phyloP scores from a whole-genome alignment of 495 filamentous ascomycete genomes.

The Margaritispora aquatica region DNA sequence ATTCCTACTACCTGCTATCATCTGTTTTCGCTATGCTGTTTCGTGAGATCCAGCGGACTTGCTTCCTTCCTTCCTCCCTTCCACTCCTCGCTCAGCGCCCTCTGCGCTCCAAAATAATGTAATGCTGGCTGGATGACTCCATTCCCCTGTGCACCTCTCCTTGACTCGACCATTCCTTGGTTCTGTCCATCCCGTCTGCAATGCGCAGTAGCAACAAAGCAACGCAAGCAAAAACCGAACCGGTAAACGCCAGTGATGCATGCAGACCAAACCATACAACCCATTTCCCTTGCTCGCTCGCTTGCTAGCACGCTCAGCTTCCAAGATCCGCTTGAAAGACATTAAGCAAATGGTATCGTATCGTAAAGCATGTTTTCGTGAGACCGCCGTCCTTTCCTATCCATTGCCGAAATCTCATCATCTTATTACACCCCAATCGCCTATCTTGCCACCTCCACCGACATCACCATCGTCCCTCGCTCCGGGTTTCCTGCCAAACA shows the following conservation, averaged over 20 bases:
- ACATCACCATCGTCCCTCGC: conserved; percentile 35
- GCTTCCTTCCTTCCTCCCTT: too few relatives aligned
- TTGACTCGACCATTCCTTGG: background rate
- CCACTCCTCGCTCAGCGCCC: background rate
- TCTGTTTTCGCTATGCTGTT: background rate
- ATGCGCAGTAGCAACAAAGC: background rate
- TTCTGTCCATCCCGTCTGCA: background rate
- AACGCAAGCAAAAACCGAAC: background rate
- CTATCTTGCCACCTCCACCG: conserved; percentile 46
- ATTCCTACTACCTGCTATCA: background rate
- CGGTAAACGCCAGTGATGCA: background rate
- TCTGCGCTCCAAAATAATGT: background rate
- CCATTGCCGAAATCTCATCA: too few relatives aligned
- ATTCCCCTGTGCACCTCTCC: background rate
- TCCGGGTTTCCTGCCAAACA: conserved; percentile 65
- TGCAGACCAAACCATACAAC: background rate
- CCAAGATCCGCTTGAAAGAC: background rate
- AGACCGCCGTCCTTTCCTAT: too few relatives aligned
- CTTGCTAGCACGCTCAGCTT: background rate
- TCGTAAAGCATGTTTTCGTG: background rate
- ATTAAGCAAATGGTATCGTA: background rate
- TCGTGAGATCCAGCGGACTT: background rate
- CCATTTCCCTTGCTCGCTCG: background rate
- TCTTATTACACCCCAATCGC: conserved; percentile 67
- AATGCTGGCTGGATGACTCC: background rate